These are phyloP conservation scores for Acidomyces sp. DNA, from an alignment of 495 filamentous ascomycete genomes.

Conservation along the genomic window DNA sequence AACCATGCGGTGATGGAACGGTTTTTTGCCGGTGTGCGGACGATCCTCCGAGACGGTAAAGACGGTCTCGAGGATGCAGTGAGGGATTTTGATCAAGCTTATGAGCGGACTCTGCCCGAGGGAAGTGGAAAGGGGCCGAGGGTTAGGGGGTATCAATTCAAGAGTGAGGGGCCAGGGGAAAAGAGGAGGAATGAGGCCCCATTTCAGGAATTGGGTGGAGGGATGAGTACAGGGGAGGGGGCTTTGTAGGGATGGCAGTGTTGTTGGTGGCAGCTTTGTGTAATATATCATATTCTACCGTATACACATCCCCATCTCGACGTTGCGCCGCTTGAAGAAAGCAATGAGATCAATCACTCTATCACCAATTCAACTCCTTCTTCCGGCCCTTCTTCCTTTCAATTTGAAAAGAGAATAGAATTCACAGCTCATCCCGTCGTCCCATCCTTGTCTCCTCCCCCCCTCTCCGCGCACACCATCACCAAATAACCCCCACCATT, in stretches of 20 bases:
- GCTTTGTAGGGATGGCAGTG: too few relatives aligned
- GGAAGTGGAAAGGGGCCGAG: constrained; percentile 67
- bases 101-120: constrained; percentile 55
- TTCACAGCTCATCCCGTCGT: too few relatives aligned
- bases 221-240: too few relatives aligned
- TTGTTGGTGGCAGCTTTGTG: too few relatives aligned
- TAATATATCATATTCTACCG: too few relatives aligned
- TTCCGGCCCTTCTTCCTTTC: too few relatives aligned
- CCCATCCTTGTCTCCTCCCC: neutral
- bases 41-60: constrained; percentile 42
- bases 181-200: constrained; percentile 53
- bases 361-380: too few relatives aligned
- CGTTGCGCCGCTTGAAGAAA: too few relatives aligned
- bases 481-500: constrained; percentile 24
- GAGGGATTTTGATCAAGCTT: constrained; percentile 43
- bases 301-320: too few relatives aligned
- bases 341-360: too few relatives aligned
- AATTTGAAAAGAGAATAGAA: too few relatives aligned
- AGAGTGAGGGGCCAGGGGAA: constrained; percentile 49
- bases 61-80: constrained; percentile 55
- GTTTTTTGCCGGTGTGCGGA: constrained; percentile 63
- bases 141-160: constrained; percentile 74
- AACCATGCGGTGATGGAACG: constrained; percentile 57
- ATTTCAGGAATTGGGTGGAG: constrained; percentile 46
- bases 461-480: neutral